These are phyloP conservation scores for Cicer bijugum DNA, from an alignment of 306 rosid genomes.

Conservation along the genomic window DNA sequence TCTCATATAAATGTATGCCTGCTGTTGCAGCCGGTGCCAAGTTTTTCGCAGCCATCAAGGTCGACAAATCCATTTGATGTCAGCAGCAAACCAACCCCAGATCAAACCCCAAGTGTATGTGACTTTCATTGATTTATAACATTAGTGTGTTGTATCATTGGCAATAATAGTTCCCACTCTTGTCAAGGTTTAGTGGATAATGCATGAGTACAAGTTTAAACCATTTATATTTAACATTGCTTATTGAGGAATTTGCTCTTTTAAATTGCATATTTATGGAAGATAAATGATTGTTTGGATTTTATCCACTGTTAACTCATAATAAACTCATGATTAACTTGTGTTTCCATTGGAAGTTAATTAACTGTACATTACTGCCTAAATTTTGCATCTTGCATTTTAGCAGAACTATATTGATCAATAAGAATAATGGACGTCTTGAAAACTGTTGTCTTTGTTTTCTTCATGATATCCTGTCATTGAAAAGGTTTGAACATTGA, in stretches of 20 bases:
- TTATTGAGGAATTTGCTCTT: conserved; percentile 3
- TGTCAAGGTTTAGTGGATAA: conserved; percentile 32
- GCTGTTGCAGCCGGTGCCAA: conserved; percentile 65
- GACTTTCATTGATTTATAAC: conserved; percentile 38
- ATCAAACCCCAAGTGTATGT: conserved; percentile 68
- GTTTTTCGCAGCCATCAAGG: conserved; percentile 61
- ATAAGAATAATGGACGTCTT: conserved; percentile 5
- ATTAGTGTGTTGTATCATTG: conserved; percentile 34
- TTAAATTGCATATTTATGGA: conserved; percentile 13
- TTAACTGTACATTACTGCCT: not conserved
- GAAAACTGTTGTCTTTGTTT: conserved; percentile 16
- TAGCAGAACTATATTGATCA: conserved; percentile 25
- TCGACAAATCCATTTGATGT: conserved; percentile 87
- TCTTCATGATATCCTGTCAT: conserved; percentile 12
- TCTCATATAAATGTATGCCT: conserved; percentile 44
- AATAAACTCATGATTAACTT: not conserved
- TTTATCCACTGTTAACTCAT: conserved; percentile 2
- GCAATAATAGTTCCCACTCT: conserved; percentile 18
- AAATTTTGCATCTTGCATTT: conserved; percentile 36
- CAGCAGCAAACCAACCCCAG: conserved; percentile 55
- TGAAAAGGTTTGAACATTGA: conserved; percentile 28
- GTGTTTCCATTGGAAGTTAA: conserved; percentile 3
- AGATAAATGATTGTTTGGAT: conserved; percentile 20
- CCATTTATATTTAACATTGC: conserved; percentile 12
- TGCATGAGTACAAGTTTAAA: conserved; percentile 32